Evolutionary conservation across 192 early-diverging fungal genomes (phyloP).

Genomic region (Backusella parvicylindrica): DNA sequence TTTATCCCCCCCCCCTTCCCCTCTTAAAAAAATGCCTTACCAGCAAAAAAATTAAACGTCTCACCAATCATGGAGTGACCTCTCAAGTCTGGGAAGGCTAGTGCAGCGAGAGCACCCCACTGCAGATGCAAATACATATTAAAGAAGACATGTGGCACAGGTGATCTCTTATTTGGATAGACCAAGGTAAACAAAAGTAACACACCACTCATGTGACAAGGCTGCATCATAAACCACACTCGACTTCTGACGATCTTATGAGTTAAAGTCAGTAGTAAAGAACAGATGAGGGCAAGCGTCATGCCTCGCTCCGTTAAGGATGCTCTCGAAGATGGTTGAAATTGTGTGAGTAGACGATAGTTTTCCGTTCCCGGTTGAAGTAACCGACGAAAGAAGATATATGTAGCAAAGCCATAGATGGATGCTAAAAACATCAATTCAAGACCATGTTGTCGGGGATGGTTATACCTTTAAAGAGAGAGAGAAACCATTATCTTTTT

Average conservation of each 20-base stretch:
- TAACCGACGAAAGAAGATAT: constrained; percentile 30
- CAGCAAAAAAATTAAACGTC: constrained; percentile 49
- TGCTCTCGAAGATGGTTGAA: constrained; percentile 19
- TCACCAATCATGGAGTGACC: constrained; percentile 44
- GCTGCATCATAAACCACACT: constrained; percentile 45
- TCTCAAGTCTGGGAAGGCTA: constrained; percentile 48
- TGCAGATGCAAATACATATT: constrained; percentile 54
- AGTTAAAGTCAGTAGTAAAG: constrained; percentile 35
- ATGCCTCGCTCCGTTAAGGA: constrained; percentile 32
- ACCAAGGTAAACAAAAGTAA: constrained; percentile 40
- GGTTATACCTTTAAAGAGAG: constrained; percentile 38
- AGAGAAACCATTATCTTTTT: background rate
- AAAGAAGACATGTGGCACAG: constrained; percentile 37
- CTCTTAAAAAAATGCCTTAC: constrained; percentile 13
- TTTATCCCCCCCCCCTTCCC: background rate
- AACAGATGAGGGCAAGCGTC: constrained; percentile 27
- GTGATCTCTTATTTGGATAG: constrained; percentile 40
- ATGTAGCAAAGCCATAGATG: constrained; percentile 35
- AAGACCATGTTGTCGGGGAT: constrained; percentile 44
- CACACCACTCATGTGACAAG: constrained; percentile 53
- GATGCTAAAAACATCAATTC: constrained; percentile 40
- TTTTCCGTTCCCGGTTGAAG: constrained; percentile 15
- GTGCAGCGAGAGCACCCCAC: constrained; percentile 50
- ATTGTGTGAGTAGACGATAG: constrained; percentile 21
- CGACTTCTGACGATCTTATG: constrained; percentile 42